Evolutionary conservation across 2,329 filamentous ascomycete genomes (phyloP).

Genomic region (Sphaerulina vaccinii): DNA sequence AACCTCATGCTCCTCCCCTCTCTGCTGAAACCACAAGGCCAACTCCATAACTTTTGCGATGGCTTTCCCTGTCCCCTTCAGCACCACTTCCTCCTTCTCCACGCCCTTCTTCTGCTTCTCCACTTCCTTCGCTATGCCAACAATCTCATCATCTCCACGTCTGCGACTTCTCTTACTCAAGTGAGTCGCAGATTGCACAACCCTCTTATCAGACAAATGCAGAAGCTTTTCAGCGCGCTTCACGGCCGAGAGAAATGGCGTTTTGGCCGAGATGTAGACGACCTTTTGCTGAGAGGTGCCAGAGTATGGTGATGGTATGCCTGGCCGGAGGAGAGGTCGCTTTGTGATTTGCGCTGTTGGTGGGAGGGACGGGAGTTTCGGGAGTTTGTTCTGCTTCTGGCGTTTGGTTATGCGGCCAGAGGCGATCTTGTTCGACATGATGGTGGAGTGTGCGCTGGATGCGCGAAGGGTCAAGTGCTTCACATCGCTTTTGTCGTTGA

Average conservation of each 20-base stretch:
- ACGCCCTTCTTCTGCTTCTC: constrained; percentile 33
- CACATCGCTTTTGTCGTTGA: neutral
- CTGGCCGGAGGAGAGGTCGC: constrained; percentile 58
- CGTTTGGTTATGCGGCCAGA: constrained; percentile 6
- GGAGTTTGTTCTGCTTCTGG: neutral
- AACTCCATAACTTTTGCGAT: constrained; percentile 63
- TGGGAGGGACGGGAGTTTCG: constrained; percentile 13
- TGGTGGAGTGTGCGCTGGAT: neutral
- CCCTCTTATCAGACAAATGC: constrained; percentile 54
- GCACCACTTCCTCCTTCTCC: constrained; percentile 50
- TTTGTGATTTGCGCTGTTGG: constrained; percentile 45
- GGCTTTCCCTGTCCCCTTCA: constrained; percentile 66
- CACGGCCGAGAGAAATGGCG: constrained; percentile 67
- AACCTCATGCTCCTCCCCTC: constrained; percentile 54
- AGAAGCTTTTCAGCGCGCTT: constrained; percentile 66
- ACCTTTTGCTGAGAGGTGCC: constrained; percentile 52
- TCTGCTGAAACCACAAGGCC: constrained; percentile 63
- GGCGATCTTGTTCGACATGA: constrained; percentile 3
- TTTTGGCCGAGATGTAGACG: constrained; percentile 64
- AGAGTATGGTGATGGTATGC: constrained; percentile 55
- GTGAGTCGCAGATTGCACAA: constrained; percentile 42
- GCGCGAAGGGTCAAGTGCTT: neutral
- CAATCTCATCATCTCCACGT: constrained; percentile 29
- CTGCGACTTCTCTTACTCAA: constrained; percentile 31
- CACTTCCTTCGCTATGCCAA: constrained; percentile 41